These are phyloP conservation scores for Cubamyces sp. DNA, from an alignment of 768 basidiomycete genomes.

Conservation along the genomic window DNA sequence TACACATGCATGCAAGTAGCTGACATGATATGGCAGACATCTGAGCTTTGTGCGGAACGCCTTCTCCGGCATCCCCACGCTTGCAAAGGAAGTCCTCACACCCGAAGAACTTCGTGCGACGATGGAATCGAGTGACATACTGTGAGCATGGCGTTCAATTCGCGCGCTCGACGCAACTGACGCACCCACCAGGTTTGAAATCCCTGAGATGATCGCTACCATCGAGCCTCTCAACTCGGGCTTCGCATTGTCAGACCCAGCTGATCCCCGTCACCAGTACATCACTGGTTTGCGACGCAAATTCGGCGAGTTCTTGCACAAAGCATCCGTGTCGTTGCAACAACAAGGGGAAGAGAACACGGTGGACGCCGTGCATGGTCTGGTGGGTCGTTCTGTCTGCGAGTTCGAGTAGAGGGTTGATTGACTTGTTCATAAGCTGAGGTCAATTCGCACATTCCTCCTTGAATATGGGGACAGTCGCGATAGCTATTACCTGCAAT, in stretches of 20 bases:
- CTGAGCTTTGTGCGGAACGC: constrained; percentile 75
- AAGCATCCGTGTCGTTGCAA: constrained; percentile 66
- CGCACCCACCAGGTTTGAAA: constrained; percentile 55
- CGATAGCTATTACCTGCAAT: constrained; percentile 65
- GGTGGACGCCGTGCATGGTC: constrained; percentile 76
- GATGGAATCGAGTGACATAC: constrained; percentile 61
- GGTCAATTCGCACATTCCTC: constrained; percentile 71
- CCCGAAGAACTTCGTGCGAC: constrained; percentile 50
- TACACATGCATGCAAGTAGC: neutral
- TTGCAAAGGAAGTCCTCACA: constrained; percentile 57
- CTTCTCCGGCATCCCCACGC: constrained; percentile 72
- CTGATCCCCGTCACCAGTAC: constrained; percentile 67
- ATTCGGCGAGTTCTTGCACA: constrained; percentile 72
- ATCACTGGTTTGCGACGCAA: constrained; percentile 58
- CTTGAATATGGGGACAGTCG: constrained; percentile 76
- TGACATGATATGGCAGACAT: constrained; percentile 45
- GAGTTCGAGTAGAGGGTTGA: neutral
- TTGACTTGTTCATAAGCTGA: constrained; percentile 45
- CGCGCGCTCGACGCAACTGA: neutral
- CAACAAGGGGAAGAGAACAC: constrained; percentile 81
- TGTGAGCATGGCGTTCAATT: constrained; percentile 48
- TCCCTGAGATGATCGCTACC: constrained; percentile 76
- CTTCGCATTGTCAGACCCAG: constrained; percentile 66
- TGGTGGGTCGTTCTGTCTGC: constrained; percentile 46
- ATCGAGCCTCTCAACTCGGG: constrained; percentile 64